phyloP scores from a whole-genome alignment of 192 early-diverging fungal species.

The Coemansia sp. region DNA sequence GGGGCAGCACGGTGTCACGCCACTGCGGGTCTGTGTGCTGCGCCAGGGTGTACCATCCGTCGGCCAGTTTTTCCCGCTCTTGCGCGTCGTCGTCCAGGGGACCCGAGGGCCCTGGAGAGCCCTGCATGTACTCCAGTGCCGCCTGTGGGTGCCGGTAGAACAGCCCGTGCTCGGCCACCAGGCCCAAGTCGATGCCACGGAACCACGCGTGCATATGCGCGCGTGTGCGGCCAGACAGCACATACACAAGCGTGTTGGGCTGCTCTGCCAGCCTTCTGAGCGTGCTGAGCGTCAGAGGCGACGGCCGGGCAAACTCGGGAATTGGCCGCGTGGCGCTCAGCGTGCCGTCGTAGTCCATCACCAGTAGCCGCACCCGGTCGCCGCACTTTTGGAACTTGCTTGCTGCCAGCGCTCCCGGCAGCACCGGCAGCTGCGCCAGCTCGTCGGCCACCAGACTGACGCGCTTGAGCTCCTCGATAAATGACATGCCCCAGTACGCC shows the following conservation, averaged over 20 bases:
- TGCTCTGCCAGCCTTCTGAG: slow-evolving; percentile 68
- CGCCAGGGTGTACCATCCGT: slow-evolving; percentile 81
- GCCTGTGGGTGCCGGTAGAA: slow-evolving; percentile 91
- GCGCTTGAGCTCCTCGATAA: slow-evolving; percentile 82
- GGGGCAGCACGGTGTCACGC: slow-evolving; percentile 86
- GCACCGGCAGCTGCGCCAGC: slow-evolving; percentile 45
- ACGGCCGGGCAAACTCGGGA: slow-evolving; percentile 93
- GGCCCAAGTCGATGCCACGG: slow-evolving; percentile 76
- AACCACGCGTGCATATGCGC: slow-evolving; percentile 93
- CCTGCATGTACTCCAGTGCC: slow-evolving; percentile 6
- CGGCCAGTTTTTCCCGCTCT: slow-evolving; percentile 9
- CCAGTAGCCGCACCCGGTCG: slow-evolving; percentile 58
- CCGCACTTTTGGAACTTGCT: background rate
- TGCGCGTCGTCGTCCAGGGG: background rate
- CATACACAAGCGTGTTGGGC: slow-evolving; percentile 91
- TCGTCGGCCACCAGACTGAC: slow-evolving; percentile 53
- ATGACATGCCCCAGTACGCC: slow-evolving; percentile 93
- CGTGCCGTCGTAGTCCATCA: slow-evolving; percentile 98
- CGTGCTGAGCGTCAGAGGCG: slow-evolving; percentile 64
- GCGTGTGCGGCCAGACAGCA: slow-evolving; percentile 90
- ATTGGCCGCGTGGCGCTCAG: slow-evolving; percentile 79
- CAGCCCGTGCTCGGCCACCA: slow-evolving; percentile 97
- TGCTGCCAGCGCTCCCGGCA: slow-evolving; percentile 13
- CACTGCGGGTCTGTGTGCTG: slow-evolving; percentile 89
- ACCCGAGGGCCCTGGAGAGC: slow-evolving; percentile 4